Evolutionary conservation across 768 basidiomycete species (phyloP), one percentile per base, ranked within the genome.

Genomic region (Nidula microcarpa): DNA sequence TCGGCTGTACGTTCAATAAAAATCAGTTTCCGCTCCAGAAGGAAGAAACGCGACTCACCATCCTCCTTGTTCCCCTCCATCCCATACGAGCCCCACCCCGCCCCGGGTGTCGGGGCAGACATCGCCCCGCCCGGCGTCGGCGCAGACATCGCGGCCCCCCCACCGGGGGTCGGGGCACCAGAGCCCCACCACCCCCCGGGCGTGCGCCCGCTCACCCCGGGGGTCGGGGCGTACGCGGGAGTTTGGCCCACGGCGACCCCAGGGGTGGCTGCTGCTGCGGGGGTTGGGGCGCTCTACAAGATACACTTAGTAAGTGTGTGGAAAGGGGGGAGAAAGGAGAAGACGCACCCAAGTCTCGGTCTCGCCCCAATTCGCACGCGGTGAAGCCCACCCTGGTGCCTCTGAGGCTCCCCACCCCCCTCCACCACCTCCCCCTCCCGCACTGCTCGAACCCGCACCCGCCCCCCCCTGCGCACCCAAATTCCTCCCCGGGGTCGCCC

Each of bases 201-300:
- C 10, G 36, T 30, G 32, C 58, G 55, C 2, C 56, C 62, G 57
- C 68, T 70, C 35, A 77, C 76, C 6, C 74, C 78, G 33, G 66
- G 65, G 5, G 75, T 76, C 16, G 63, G 60, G 49, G 58, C 65
- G 57, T 56, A 63, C 47, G 68, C 62, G 14, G 74, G 74, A 13
- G 74, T 76, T 14, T 66, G 66, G 3, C 69, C 70, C 36, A 62
- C 51, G 23, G 61, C 62, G 47, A 66, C 63, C 23, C 66, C 72
- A 47, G 78, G 77, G 2, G 79, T 79, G 18, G 72, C 65, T 33
- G 71, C 75, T 33, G 74, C 73, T 47, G 73, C 76, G 14, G 82
- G 82, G 14, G 82, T 84, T 4, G 81, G 80, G 4, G 80, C 80
- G 47, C 76, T 72, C 74, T 77, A 49, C 39, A 8, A 49, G 43